Conservation (phyloP, 257 asterid species). For the Hygrophila difformis region DNA sequence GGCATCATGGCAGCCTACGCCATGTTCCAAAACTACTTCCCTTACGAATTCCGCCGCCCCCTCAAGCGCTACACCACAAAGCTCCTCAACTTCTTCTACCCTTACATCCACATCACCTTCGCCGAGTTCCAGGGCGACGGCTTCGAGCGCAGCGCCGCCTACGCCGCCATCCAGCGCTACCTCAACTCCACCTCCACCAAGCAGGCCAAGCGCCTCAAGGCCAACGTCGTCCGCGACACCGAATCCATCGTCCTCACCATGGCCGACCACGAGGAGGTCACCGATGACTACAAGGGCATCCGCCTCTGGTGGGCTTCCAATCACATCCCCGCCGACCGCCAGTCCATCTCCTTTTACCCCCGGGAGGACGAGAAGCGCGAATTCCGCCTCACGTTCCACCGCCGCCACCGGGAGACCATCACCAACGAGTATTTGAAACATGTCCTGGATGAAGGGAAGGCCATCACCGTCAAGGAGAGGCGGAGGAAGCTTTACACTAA, state of each 20-base stretch:
- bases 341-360: conserved; percentile 32
- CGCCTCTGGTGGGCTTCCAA: conserved; percentile 47
- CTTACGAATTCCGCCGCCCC: conserved; percentile 21
- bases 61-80: conserved; percentile 17
- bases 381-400: conserved; percentile 45
- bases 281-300: conserved; percentile 33
- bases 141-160: conserved; percentile 37
- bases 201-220: conserved; percentile 43
- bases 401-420: conserved; percentile 17
- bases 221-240: conserved; percentile 28
- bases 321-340: neutral
- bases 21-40: conserved; percentile 42
- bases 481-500: conserved; percentile 40
- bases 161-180: conserved; percentile 38
- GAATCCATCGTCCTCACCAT: conserved; percentile 40
- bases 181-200: conserved; percentile 35
- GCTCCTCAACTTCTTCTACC: conserved; percentile 17
- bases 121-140: conserved; percentile 24
- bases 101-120: conserved; percentile 34
- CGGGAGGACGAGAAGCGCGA: conserved; percentile 28
- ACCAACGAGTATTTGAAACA: conserved; percentile 27
- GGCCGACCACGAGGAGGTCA: conserved; percentile 51
- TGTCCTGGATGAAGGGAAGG: conserved; percentile 41
- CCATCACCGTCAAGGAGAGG: conserved; percentile 33
- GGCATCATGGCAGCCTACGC: conserved; percentile 24